These are phyloP conservation scores for Erysimum pusillum DNA, from an alignment of 441 rosid genomes.

Conservation along the genomic window DNA sequence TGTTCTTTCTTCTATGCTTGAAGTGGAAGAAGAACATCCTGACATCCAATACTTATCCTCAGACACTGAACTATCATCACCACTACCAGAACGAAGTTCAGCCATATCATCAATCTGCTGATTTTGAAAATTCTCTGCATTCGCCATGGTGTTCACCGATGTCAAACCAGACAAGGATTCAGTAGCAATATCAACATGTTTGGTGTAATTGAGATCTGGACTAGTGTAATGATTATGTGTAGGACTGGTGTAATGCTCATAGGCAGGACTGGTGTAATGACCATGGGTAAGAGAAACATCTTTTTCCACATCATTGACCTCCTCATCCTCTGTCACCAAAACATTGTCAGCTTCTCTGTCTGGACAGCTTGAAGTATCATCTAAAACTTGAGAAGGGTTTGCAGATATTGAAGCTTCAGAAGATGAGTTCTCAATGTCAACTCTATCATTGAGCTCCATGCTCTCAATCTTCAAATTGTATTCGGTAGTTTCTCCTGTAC, in stretches of 20 bases:
- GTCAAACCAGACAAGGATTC: conserved; percentile 44
- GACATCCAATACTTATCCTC: conserved; percentile 38
- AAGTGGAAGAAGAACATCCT: conserved; percentile 43
- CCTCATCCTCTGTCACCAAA: conserved; percentile 47
- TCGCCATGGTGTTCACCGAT: conserved; percentile 27
- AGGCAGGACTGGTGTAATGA: conserved; percentile 33
- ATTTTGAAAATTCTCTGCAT: conserved; percentile 39
- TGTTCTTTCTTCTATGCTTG: conserved; percentile 66
- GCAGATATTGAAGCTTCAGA: conserved; percentile 19
- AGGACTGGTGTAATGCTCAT: conserved; percentile 19
- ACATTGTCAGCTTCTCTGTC: conserved; percentile 37
- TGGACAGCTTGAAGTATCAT: conserved; percentile 42
- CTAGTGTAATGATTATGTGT: conserved; percentile 9
- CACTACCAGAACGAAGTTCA: conserved; percentile 42
- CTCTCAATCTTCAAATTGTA: conserved; percentile 44
- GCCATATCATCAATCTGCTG: conserved; percentile 43
- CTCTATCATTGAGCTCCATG: conserved; percentile 40
- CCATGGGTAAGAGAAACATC: conserved; percentile 37
- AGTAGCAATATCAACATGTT: conserved; percentile 27
- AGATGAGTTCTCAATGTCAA: conserved; percentile 34
- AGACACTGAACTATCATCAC: conserved; percentile 26
- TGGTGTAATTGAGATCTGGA: conserved; percentile 37
- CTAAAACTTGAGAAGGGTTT: conserved; percentile 18
- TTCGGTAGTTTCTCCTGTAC: conserved; percentile 30
- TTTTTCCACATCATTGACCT: conserved; percentile 36